Evolutionary conservation across 139 green algal genomes (phyloP), one percentile per base, ranked within the genome.

Genomic region (Diplosphaera chodatii): DNA sequence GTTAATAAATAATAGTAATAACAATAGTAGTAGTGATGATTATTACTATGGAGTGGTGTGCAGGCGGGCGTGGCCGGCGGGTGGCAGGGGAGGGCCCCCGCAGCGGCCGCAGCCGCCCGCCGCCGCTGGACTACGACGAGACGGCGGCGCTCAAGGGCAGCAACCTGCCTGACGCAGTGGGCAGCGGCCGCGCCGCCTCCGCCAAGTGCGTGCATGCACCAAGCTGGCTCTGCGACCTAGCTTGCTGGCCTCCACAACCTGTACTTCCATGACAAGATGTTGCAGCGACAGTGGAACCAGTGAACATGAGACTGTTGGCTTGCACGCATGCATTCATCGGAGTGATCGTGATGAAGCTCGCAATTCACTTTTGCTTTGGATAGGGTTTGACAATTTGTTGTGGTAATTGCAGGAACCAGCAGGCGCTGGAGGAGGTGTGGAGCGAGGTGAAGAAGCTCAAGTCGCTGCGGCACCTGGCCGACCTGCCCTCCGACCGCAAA

Each of bases 391-490:
- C n/a, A n/a, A n/a, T n/a, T n/a, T n/a, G n/a, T n/a, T n/a, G n/a
- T n/a, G n/a, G n/a, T n/a, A n/a, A n/a, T n/a, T n/a, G n/a, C n/a
- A 77, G 69, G 31, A 32, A 10, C 37, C 40, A 72, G 56, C 32
- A 65, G 41, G 16, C 72, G 56, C 76, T 85, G 75, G 72, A 70
- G 15, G 66, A 72, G 34, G 71, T 77, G 28, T 74, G 82, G 66
- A 48, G 67, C 25, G 28, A 81, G 32, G 64, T 90, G 69, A 81
- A 81, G 59, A 90, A 90, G 76, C 66, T 90, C 20, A 79, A 62
- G 18, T 15, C 73, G 63, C 67, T 79, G 77, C 78, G 75, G 55
- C 72, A 78, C 62, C 76, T 74, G 34, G 32, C 16, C 15, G 75
- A 83, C n/a, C 84, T 90, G 66, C 64, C 72, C 13, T 27, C 73